phyloP scores from a whole-genome alignment of 2,329 filamentous ascomycete genomes.

The Calonectria hongkongensis region DNA sequence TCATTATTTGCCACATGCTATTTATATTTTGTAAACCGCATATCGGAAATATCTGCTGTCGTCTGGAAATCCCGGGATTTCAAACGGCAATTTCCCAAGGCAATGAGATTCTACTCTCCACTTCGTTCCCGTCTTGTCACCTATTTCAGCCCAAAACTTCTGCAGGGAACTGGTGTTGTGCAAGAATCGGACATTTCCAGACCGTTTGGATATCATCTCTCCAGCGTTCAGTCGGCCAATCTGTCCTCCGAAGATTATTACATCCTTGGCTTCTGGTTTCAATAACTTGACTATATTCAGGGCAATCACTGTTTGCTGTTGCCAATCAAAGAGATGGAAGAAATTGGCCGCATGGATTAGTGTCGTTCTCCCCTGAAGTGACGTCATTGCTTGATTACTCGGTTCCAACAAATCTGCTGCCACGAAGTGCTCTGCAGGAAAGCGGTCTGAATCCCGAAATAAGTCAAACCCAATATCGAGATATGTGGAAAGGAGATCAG shows the following conservation, averaged over 20 bases:
- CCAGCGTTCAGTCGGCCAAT: constrained; percentile 7
- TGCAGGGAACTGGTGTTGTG: constrained; percentile 19
- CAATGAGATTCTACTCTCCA: constrained; percentile 18
- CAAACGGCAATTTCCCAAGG: constrained; percentile 15
- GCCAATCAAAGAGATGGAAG: constrained; percentile 27
- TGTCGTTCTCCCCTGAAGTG: constrained; percentile 1
- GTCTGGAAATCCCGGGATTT: constrained; percentile 18
- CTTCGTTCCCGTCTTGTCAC: background rate
- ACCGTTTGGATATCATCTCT: background rate
- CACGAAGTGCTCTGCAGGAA: background rate
- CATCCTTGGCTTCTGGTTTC: background rate
- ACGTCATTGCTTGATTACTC: background rate
- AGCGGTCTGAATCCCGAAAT: constrained; percentile 9
- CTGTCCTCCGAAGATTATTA: constrained; percentile 18
- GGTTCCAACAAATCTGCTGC: constrained; percentile 14
- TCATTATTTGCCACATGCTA: background rate
- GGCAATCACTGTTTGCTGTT: constrained; percentile 1
- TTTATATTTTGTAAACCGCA: background rate
- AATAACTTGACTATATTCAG: constrained; percentile 1
- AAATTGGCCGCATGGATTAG: constrained; percentile 19
- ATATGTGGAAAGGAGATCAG: constrained; percentile 18
- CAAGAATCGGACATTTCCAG: constrained; percentile 1
- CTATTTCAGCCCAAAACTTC: constrained; percentile 11
- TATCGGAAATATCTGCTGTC: constrained; percentile 11
- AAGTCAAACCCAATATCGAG: constrained; percentile 24